Conservation (phyloP, 345 rosid genomes). For the Hibiscus syriacus region DNA sequence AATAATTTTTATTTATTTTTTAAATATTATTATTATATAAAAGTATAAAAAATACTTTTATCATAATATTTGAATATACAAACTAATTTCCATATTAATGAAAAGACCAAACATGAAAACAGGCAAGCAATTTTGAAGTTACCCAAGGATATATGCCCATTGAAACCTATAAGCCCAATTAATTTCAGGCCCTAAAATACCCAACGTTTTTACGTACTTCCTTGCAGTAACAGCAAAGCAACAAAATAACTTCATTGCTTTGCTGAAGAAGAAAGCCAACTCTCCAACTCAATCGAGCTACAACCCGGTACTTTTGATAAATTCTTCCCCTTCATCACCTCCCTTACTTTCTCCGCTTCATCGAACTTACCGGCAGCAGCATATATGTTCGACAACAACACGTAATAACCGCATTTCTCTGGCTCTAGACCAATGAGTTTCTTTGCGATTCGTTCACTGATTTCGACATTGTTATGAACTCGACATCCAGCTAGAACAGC, state of each 20-base stretch:
- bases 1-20: too few species aligned
- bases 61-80: too few species aligned
- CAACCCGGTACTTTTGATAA: constrained; percentile 39
- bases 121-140: too few species aligned
- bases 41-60: too few species aligned
- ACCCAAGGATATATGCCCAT: too few species aligned
- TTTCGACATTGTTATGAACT: constrained; percentile 46
- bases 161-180: neutral
- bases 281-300: constrained; percentile 36
- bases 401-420: constrained; percentile 41
- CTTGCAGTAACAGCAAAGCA: neutral
- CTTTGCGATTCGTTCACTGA: constrained; percentile 55
- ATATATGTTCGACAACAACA: constrained; percentile 45
- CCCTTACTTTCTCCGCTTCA: constrained; percentile 49
- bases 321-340: constrained; percentile 36
- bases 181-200: neutral
- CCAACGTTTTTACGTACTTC: neutral
- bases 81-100: too few species aligned
- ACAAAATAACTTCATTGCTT: neutral
- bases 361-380: constrained; percentile 35
- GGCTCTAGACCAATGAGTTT: constrained; percentile 40
- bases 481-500: constrained; percentile 48
- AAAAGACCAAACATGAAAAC: too few species aligned
- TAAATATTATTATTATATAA: too few species aligned
- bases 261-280: constrained; percentile 1